Evolutionary conservation across 1,139 yeast genomes (phyloP).

Genomic region (Barnettozyma hawaiiensis): DNA sequence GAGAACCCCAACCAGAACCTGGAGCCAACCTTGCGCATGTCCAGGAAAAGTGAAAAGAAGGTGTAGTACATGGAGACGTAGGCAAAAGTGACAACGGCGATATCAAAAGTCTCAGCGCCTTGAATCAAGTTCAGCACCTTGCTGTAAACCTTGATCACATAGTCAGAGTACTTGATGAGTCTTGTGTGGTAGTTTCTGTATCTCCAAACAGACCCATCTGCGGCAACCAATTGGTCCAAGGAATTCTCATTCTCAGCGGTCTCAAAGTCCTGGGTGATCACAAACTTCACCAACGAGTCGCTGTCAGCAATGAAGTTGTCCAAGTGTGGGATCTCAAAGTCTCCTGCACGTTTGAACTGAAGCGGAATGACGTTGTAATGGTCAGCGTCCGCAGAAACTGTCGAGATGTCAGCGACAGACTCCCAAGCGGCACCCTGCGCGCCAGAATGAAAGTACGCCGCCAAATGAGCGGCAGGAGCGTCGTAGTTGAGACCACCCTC

Average conservation of each 20-base stretch:
- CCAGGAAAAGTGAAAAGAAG: constrained; percentile 66
- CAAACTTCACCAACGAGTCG: constrained; percentile 26
- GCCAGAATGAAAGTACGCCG: constrained; percentile 22
- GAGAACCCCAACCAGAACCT: constrained; percentile 87
- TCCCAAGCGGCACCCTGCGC: constrained; percentile 39
- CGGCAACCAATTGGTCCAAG: constrained; percentile 27
- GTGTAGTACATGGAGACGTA: constrained; percentile 91
- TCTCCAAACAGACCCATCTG: constrained; percentile 53
- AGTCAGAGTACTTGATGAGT: constrained; percentile 60
- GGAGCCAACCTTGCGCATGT: constrained; percentile 79
- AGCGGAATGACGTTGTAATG: constrained; percentile 50
- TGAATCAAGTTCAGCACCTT: constrained; percentile 50
- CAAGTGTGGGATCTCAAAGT: constrained; percentile 27
- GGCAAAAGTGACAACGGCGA: constrained; percentile 73
- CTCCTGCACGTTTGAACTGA: constrained; percentile 44
- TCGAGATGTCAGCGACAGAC: constrained; percentile 32
- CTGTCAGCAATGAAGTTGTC: constrained; percentile 21
- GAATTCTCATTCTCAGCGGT: constrained; percentile 8
- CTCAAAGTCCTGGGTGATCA: constrained; percentile 23
- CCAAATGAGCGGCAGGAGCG: constrained; percentile 10
- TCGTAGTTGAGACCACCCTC: constrained; percentile 21
- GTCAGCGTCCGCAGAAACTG: constrained; percentile 33
- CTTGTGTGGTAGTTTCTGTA: constrained; percentile 56
- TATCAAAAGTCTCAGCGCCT: constrained; percentile 85
- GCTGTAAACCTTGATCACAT: constrained; percentile 41